Evolutionary conservation across 129 eudicot species (phyloP).

Genomic region (Centella asiatica): DNA sequence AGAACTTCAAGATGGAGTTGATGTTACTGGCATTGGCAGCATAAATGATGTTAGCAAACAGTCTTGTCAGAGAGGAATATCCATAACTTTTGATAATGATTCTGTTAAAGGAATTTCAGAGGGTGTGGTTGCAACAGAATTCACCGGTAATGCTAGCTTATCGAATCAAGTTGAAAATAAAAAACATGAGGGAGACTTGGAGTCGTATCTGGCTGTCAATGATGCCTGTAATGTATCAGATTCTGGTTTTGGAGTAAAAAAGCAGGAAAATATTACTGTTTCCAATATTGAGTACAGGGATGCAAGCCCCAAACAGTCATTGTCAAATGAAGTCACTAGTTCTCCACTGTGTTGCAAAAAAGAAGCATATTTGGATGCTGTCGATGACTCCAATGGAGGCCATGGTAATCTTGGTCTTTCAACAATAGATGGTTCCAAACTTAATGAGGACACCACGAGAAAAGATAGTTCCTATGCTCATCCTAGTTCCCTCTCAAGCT

Average conservation of each 20-base stretch:
- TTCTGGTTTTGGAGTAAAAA: conserved; percentile 12
- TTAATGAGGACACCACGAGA: conserved; percentile 10
- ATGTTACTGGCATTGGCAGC: conserved; percentile 11
- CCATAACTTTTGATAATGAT: conserved; percentile 22
- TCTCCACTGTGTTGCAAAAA: conserved; percentile 11
- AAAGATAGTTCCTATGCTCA: not conserved
- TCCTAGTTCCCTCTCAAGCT: conserved; percentile 19
- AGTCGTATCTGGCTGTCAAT: conserved; percentile 9
- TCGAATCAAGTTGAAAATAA: conserved; percentile 21
- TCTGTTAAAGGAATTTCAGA: conserved; percentile 20
- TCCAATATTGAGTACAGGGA: conserved; percentile 17
- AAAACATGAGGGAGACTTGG: conserved; percentile 18
- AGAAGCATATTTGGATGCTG: conserved; percentile 17
- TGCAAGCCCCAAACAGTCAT: conserved; percentile 15
- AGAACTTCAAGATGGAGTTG: conserved; percentile 17
- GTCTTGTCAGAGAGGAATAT: conserved; percentile 22
- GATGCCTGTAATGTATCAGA: conserved; percentile 16
- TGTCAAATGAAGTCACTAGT: conserved; percentile 10
- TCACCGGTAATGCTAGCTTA: conserved; percentile 14
- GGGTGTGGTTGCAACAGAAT: conserved; percentile 16
- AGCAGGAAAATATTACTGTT: conserved; percentile 16
- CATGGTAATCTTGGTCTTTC: not conserved
- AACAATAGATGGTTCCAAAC: conserved; percentile 18
- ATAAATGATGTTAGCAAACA: conserved; percentile 19
- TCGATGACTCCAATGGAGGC: not conserved